Evolutionary conservation across 2,329 filamentous ascomycete species (phyloP), one percentile per base, ranked within the genome.

Genomic region (Botrytis porri): DNA sequence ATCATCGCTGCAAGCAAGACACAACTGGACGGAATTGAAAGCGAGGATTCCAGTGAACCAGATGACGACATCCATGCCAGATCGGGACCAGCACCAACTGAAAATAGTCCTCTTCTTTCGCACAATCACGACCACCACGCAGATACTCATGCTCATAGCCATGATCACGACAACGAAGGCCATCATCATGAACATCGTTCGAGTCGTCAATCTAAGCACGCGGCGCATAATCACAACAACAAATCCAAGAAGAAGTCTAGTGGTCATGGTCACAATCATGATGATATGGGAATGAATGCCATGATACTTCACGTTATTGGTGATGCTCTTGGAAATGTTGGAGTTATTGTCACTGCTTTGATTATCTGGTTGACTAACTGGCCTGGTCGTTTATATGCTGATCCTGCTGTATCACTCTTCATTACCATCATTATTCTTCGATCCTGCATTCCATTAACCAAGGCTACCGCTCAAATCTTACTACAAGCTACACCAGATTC

Each of bases 211-310:
- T 80, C 79, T n/a, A 77, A 75, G 77, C 93, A 97, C 81, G 84
- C 87, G 60, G 85, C 88, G 70, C 95, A 98, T 83, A 93, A 95
- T 79, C 96, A 98, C 82, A 72, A 69, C 51, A 91, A 87, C 73
- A 88, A 95, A 77, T 92, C 93, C 1, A 90, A 89, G 78, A 87
- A 91, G 73, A 82, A 84, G 74, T 84, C 85, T 32, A 87, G 88
- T 74, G 88, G 90, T 41, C 89, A 92, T 77, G 89, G 92, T 43
- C 94, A 97, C 81, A 93, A 85, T 75, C 94, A 97, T 81, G 91
- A 85, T 74, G 95, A 99, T 80, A 92, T 99, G 85, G 97, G 97
- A 82, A 98, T 99, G 95, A 93, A 93, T 70, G 93, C 92, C 69
- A 91, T 95, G 85, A 84, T 95, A 73, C 85, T 93, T 41, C 90